Evolutionary conservation across 306 rosid species (phyloP), one percentile per base, ranked within the genome.

Genomic region (Cotoneaster glaucophyllus): DNA sequence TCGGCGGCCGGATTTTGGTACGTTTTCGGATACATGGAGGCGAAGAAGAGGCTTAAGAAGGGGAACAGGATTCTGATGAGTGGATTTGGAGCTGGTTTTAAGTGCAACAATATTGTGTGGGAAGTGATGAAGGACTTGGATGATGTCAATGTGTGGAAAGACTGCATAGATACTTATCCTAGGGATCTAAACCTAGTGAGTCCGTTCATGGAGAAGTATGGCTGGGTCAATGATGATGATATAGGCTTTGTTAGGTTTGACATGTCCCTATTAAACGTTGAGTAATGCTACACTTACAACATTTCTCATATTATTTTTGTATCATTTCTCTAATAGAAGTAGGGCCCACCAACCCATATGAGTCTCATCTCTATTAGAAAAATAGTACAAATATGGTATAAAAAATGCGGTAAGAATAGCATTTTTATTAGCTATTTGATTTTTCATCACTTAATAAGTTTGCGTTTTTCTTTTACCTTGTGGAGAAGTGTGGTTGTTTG

Each of bases 1-100:
- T 91, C 97, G 0, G 90, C 98, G 2, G 98, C 91, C 18, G 98
- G 98, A 0, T 85, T 91, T 17, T 93, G 98, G 97, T 93, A 93
- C 45, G 98, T 87, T 52, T 73, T 91, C 37, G 96, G 97, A 4
- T 90, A 90, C 84, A 93, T 93, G 98, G 98, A 93, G 67, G 98
- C 97, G 0, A 93, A 93, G 78, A 91, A 82, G 90, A 88, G 97
- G 84, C 88, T 93, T 0, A 90, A 85, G 77, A 88, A 86, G 69
- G 97, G 98, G n/a, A 83, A 93, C 3, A 79, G 83, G 69, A 82
- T 93, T 32, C 76, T 93, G 61, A 91, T 93, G 97, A 87, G 92
- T 5, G 92, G 98, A 44, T 93, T 93, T 50, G 98, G 98, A 39
- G 98, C 98, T 0, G 96, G 98, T 6, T 93, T 88, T 66, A 88